Evolutionary conservation across 2,329 filamentous ascomycete species (phyloP), one percentile per base, ranked within the genome.

Genomic region (Claviceps sp.): DNA sequence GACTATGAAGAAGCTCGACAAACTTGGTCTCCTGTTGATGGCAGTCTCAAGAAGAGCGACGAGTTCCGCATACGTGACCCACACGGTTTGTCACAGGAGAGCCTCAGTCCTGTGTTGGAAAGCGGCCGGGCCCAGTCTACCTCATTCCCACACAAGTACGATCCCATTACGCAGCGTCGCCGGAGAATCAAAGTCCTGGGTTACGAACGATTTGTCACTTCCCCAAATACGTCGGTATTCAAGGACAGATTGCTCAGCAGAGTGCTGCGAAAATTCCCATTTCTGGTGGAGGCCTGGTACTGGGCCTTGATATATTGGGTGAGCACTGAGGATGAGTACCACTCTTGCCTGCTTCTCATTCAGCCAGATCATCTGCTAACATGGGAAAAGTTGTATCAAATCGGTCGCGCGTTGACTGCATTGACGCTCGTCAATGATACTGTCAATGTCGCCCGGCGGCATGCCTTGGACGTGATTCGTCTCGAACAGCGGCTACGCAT

Each of bases 211-310:
- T 57, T 62, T 14, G 57, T 68, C 26, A 55, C 60, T 11, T 64
- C 64, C 1, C 65, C 65, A 38, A 67, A 85, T 62, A 85, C 81
- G 0, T 67, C 69, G 38, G 68, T 77, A 8, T 84, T 82, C 61
- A 72, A 75, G 57, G 73, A 78, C 55, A 75, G 78, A 46, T 66
- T 83, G 13, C 69, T 85, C 48, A 85, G 81, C 62, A 73, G 83
- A 3, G 59, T 88, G 37, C 71, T 88, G 14, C 73, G 72, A 52
- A 82, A 78, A 60, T 79, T 86, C 57, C 85, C 85, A 0, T 89
- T 89, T 62, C 65, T 88, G 24, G 81, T 82, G 1, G 85, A 89
- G 65, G 82, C 78, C 37, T 88, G 88, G 49, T 88, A 88, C 68
- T 88, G 84, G 83, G 83, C 50, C 7, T 48, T 56, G 24, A 49